Percentiles rank a stretch among this genome's conserved stretches.
Evolutionary conservation across 306 rosid genomes (phyloP).

Genomic region (Quercus agrifolia): DNA sequence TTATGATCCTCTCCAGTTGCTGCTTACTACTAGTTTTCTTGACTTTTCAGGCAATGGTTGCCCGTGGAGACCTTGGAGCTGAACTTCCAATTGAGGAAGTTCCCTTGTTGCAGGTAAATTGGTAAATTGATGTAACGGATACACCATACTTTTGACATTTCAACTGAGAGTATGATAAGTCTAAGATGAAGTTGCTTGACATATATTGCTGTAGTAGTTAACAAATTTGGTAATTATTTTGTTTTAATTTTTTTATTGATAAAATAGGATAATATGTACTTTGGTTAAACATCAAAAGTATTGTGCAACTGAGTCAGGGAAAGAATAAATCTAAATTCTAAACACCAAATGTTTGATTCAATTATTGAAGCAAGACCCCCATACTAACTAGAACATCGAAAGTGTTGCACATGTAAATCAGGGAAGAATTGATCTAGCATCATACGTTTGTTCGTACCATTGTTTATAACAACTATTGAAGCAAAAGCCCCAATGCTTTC

Average conservation of each 20-base stretch:
- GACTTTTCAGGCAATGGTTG: constrained; percentile 85
- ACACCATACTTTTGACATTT: constrained; percentile 9
- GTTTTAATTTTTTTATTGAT: too few relatives aligned
- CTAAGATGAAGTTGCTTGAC: constrained; percentile 6
- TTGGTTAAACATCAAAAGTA: background rate
- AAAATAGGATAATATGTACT: too few relatives aligned
- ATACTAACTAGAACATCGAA: background rate
- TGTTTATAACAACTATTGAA: too few relatives aligned
- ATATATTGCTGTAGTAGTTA: background rate
- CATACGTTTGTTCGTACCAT: too few relatives aligned
- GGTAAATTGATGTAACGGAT: constrained; percentile 36
- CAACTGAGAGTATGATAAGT: constrained; percentile 5
- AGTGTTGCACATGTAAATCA: too few relatives aligned
- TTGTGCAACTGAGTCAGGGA: background rate
- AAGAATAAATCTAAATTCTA: background rate
- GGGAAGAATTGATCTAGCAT: too few relatives aligned
- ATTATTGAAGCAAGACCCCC: background rate
- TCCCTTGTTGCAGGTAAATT: constrained; percentile 83
- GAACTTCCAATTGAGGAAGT: constrained; percentile 99
- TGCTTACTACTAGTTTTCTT: constrained; percentile 10
- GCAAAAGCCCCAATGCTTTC: too few relatives aligned
- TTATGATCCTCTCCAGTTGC: background rate
- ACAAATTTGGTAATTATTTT: background rate
- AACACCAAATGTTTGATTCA: background rate
- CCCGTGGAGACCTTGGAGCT: constrained; percentile 99